A percentile compares a stretch with the other conserved stretches of the same genome.
Evolutionary conservation across 148 eudicot species (phyloP).

Genomic region (Fagopyrum homotropicum): DNA sequence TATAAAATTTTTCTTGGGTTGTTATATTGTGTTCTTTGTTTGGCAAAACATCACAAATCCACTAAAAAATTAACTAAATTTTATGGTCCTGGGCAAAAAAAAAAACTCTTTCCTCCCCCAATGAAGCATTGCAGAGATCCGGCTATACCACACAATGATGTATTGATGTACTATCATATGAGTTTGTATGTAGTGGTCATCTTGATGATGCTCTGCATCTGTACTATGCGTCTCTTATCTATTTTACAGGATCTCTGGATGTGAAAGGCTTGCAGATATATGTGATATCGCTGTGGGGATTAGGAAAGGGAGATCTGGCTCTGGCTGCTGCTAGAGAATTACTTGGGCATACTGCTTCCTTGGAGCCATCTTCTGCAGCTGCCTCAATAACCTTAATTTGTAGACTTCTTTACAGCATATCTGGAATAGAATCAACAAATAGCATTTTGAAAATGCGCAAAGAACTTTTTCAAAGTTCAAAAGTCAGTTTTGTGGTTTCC

Average conservation of each 20-base stretch:
- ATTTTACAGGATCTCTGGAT: constrained; percentile 64
- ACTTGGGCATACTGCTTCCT: constrained; percentile 37
- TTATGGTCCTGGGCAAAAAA: no score
- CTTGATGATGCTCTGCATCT: not conserved
- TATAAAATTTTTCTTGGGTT: not conserved
- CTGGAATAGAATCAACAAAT: constrained; percentile 53
- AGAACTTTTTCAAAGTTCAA: constrained; percentile 54
- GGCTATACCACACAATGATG: no score
- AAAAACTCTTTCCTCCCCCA: no score
- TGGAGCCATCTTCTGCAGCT: constrained; percentile 42
- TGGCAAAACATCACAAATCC: no score
- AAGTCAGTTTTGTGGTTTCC: constrained; percentile 70
- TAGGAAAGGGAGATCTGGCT: constrained; percentile 64
- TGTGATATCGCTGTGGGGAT: constrained; percentile 67
- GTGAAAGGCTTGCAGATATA: constrained; percentile 70
- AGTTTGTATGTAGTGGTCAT: not conserved
- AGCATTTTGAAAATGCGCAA: constrained; percentile 67
- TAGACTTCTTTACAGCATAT: constrained; percentile 50
- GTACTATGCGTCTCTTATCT: constrained; percentile 4
- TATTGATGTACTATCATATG: no score
- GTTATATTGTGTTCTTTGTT: not conserved
- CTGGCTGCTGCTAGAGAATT: constrained; percentile 50
- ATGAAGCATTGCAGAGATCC: no score
- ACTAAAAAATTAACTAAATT: no score
- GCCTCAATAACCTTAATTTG: constrained; percentile 54